Conservation (phyloP, 2,329 filamentous ascomycete genomes). For the Pezicula rhizophila region DNA sequence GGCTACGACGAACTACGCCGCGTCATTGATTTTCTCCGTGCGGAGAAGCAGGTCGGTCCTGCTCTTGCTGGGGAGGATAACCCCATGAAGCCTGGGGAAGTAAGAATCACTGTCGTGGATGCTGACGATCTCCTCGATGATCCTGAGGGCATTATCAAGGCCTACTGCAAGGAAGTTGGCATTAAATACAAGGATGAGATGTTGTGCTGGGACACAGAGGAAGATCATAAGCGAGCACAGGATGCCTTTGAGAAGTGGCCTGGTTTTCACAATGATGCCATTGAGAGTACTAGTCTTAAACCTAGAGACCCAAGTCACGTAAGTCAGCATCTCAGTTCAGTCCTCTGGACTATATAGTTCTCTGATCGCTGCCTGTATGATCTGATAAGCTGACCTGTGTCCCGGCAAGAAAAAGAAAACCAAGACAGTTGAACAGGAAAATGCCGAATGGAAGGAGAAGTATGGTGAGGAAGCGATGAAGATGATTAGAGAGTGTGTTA, state of each 20-base stretch:
- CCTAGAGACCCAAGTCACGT: conserved; percentile 60
- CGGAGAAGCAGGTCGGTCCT: conserved; percentile 64
- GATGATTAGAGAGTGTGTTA: conserved; percentile 63
- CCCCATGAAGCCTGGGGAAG: conserved; percentile 26
- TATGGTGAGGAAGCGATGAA: conserved; percentile 67
- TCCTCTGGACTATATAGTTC: conserved; percentile 1
- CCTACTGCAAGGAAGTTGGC: conserved; percentile 77
- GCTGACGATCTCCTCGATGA: conserved; percentile 90
- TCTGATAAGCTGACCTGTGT: conserved; percentile 9
- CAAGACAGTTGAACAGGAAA: conserved; percentile 59
- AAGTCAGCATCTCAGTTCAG: conserved; percentile 24
- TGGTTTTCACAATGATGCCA: conserved; percentile 93
- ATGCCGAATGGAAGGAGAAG: conserved; percentile 67
- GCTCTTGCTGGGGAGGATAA: conserved; percentile 44
- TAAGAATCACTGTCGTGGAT: conserved; percentile 80
- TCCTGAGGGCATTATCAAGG: conserved; percentile 67
- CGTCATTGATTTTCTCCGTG: conserved; percentile 78
- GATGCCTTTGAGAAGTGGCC: conserved; percentile 92
- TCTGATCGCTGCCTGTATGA: not conserved
- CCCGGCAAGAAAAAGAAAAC: conserved; percentile 43
- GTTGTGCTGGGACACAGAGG: conserved; percentile 77
- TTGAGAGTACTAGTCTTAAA: conserved; percentile 72
- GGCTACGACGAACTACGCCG: conserved; percentile 84
- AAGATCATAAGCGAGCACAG: conserved; percentile 62
- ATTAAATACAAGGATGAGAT: conserved; percentile 71